These are phyloP conservation scores for Suillus decipiens DNA, from an alignment of 768 basidiomycete genomes.

Conservation along the genomic window DNA sequence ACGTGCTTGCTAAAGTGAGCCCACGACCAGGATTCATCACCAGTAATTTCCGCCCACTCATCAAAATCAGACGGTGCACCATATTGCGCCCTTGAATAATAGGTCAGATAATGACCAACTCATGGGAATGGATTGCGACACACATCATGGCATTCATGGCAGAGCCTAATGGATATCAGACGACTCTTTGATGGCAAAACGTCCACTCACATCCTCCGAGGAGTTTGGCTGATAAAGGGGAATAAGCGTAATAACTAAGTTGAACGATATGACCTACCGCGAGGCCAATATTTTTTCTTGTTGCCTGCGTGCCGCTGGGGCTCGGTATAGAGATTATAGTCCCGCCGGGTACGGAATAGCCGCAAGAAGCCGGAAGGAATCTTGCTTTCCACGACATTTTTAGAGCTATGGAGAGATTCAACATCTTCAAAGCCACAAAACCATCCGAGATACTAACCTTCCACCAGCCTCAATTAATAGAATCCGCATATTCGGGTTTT, in stretches of 20 bases:
- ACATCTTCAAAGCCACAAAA: neutral
- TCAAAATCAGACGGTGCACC: conserved; percentile 71
- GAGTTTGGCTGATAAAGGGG: conserved; percentile 49
- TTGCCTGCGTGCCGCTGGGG: conserved; percentile 52
- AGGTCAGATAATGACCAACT: conserved; percentile 13
- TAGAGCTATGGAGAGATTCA: conserved; percentile 40
- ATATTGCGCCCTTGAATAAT: conserved; percentile 46
- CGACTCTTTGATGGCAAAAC: neutral
- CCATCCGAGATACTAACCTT: conserved; percentile 45
- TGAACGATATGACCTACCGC: conserved; percentile 44
- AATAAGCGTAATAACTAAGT: neutral
- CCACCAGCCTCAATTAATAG: conserved; percentile 38
- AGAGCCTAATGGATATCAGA: conserved; percentile 42
- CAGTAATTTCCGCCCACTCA: conserved; percentile 57
- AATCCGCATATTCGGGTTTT: conserved; percentile 36
- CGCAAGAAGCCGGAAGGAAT: conserved; percentile 45
- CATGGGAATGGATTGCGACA: neutral
- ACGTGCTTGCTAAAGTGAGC: conserved; percentile 50
- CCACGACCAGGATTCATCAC: conserved; percentile 58
- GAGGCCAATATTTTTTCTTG: conserved; percentile 58
- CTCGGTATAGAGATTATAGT: conserved; percentile 57
- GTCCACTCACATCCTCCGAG: conserved; percentile 69
- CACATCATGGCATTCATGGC: conserved; percentile 63
- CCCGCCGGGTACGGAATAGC: conserved; percentile 48
- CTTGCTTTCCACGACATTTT: conserved; percentile 39